Conservation (phyloP, 2,329 filamentous ascomycete species). For the Rhynchosporium agropyri region DNA sequence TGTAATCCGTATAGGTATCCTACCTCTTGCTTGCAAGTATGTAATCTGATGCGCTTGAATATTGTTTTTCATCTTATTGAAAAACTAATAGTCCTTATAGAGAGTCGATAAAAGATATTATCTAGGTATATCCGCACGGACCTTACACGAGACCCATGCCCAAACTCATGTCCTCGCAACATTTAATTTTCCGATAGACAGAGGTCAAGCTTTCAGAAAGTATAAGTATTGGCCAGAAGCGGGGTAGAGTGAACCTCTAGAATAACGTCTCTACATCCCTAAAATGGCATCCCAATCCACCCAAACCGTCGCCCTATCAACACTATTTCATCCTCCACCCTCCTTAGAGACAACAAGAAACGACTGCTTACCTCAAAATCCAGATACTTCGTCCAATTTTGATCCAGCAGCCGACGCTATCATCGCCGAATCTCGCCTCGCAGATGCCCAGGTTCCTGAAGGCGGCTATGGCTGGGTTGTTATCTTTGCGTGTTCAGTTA, state of each 20-base stretch:
- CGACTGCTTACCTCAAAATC: constrained; percentile 5
- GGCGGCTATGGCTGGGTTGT: constrained; percentile 61
- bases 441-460: constrained; percentile 53
- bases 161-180: too few species aligned
- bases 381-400: constrained; percentile 24
- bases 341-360: constrained; percentile 5
- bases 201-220: not conserved
- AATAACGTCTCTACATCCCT: not conserved
- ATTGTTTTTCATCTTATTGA: too few species aligned
- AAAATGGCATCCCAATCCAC: constrained; percentile 20
- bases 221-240: not conserved
- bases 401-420: constrained; percentile 40
- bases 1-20: too few species aligned
- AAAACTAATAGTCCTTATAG: too few species aligned
- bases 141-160: too few species aligned
- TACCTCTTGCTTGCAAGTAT: too few species aligned
- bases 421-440: constrained; percentile 49
- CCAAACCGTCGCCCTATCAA: constrained; percentile 22
- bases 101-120: too few species aligned
- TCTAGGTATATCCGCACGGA: too few species aligned
- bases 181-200: too few species aligned
- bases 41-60: too few species aligned
- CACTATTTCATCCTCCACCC: not conserved
- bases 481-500: constrained; percentile 52
- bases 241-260: not conserved